These are phyloP conservation scores for Rhodomyrtus tomentosa DNA, from an alignment of 345 rosid genomes.

Conservation along the genomic window DNA sequence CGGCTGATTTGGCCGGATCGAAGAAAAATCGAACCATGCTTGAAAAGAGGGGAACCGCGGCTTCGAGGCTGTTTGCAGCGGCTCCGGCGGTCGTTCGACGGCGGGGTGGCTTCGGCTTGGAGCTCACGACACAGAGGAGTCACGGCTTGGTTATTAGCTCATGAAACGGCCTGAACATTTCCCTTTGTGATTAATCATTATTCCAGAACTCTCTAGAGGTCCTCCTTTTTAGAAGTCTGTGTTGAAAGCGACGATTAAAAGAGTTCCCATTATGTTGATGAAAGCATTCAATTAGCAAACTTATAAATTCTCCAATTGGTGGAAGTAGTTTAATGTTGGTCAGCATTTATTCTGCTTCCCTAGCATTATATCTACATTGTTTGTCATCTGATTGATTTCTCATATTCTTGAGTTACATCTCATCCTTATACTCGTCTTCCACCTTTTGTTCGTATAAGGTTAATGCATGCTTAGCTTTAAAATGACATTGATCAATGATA, in stretches of 20 bases:
- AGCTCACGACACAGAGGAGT: too few species aligned
- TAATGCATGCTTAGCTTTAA: too few species aligned
- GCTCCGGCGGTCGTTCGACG: too few species aligned
- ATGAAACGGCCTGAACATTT: too few species aligned
- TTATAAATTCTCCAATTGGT: neutral
- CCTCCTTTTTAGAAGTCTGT: neutral
- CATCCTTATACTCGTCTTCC: neutral
- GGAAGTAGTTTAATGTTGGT: neutral
- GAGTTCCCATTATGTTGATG: neutral
- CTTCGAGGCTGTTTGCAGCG: too few species aligned
- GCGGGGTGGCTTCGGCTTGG: too few species aligned
- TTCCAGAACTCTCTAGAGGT: neutral
- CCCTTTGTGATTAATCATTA: neutral
- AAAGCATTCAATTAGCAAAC: neutral
- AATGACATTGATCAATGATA: too few species aligned
- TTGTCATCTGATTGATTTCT: neutral
- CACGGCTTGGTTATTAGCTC: too few species aligned
- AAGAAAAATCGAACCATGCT: too few species aligned
- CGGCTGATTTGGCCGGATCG: too few species aligned
- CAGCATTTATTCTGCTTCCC: neutral
- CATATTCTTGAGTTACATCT: neutral
- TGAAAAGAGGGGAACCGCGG: too few species aligned
- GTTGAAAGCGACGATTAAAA: neutral
- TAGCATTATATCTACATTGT: neutral
- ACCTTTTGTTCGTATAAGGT: neutral